Percentiles rank a stretch among this genome's conserved stretches.
Evolutionary conservation across 768 basidiomycete genomes (phyloP).

Genomic region (Leccinum arenicola): DNA sequence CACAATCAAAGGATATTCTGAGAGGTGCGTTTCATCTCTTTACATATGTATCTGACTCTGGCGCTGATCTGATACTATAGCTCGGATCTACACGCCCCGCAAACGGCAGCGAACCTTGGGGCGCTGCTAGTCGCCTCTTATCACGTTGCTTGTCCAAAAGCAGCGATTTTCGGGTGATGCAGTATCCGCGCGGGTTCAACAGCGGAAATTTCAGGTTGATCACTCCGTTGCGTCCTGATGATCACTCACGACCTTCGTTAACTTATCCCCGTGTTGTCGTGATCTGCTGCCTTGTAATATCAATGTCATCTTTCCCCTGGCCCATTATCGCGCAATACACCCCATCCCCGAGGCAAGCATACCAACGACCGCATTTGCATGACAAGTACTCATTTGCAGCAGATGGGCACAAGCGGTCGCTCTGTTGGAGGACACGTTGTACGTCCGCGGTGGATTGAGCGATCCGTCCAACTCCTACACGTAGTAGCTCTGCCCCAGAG

Average conservation of each 20-base stretch:
- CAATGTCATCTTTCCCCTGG: constrained; percentile 14
- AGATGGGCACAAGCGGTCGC: constrained; percentile 86
- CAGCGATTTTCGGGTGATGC: neutral
- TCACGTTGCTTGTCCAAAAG: constrained; percentile 8
- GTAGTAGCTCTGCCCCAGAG: constrained; percentile 75
- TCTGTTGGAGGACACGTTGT: constrained; percentile 55
- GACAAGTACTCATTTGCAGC: constrained; percentile 6
- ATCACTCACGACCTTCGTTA: constrained; percentile 17
- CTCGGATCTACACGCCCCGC: constrained; percentile 85
- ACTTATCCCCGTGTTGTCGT: constrained; percentile 16
- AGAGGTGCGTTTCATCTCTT: constrained; percentile 51
- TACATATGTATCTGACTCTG: neutral
- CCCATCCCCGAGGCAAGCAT: constrained; percentile 26
- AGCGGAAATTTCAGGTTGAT: neutral
- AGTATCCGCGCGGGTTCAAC: constrained; percentile 9
- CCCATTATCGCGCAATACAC: constrained; percentile 17
- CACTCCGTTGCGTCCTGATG: constrained; percentile 10
- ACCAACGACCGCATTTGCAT: neutral
- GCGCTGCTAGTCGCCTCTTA: too few relatives aligned
- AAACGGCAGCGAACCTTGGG: constrained; percentile 78
- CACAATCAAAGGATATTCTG: constrained; percentile 80
- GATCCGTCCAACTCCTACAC: constrained; percentile 65
- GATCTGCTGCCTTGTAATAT: constrained; percentile 8
- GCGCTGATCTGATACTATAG: constrained; percentile 34
- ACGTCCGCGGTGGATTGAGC: constrained; percentile 79